A percentile compares a stretch with the other conserved stretches of the same genome.
Evolutionary conservation across 1,139 yeast species (phyloP).

Genomic region (Yamadazyma kanchanaburiensis): DNA sequence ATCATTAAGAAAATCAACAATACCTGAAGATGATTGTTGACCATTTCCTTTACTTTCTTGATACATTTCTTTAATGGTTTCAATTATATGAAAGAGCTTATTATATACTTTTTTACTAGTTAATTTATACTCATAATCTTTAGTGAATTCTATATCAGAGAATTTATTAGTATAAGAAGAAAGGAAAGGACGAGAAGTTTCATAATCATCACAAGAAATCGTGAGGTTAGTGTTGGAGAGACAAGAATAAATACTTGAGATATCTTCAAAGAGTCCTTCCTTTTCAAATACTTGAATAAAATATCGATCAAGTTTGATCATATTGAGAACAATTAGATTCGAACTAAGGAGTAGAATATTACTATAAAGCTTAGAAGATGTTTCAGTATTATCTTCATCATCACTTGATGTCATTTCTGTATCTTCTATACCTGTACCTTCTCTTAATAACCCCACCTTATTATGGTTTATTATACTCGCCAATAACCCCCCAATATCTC

Average conservation of each 20-base stretch:
- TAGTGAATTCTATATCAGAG: conserved; percentile 32
- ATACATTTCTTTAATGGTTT: conserved; percentile 19
- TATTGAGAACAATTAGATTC: conserved; percentile 10
- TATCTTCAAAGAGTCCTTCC: conserved; percentile 69
- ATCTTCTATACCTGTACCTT: conserved; percentile 2
- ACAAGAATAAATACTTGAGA: conserved; percentile 20
- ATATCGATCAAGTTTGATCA: conserved; percentile 9
- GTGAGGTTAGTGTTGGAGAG: conserved; percentile 9
- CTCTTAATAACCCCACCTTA: conserved; percentile 14
- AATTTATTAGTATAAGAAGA: conserved; percentile 23
- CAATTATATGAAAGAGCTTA: conserved; percentile 17
- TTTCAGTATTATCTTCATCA: conserved; percentile 8
- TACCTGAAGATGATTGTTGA: conserved; percentile 14
- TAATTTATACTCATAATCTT: conserved; percentile 24
- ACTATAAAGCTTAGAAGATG: conserved; percentile 8
- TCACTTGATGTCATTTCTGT: conserved; percentile 11
- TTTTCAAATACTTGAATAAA: conserved; percentile 54
- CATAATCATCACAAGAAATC: conserved; percentile 8
- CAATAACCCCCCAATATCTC: conserved; percentile 47
- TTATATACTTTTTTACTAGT: conserved; percentile 17
- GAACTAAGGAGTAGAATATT: conserved; percentile 11
- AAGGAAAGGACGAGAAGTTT: conserved; percentile 8
- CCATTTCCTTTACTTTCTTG: conserved; percentile 13
- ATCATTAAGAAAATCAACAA: conserved; percentile 16
- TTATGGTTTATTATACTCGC: conserved; percentile 73